A percentile compares a stretch with the other conserved stretches of the same genome.
phyloP scores from a whole-genome alignment of 768 basidiomycete genomes.

The Wakefieldia striispora region DNA sequence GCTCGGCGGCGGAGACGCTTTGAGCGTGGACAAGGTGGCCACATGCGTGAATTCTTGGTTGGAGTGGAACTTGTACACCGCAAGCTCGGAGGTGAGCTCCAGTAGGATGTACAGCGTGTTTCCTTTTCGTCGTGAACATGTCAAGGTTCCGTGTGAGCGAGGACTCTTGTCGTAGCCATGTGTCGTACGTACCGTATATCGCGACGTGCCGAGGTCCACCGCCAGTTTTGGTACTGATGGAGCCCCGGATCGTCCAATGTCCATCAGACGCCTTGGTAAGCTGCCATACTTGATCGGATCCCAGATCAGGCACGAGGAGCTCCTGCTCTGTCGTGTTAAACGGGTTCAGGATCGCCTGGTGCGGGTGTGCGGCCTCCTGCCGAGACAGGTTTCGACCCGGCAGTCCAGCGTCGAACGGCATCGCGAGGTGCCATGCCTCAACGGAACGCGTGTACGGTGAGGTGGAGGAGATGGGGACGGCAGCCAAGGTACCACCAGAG shows the following conservation, averaged over 20 bases:
- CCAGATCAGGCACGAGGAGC: constrained; percentile 73
- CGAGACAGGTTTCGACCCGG: constrained; percentile 64
- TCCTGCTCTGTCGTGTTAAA: constrained; percentile 49
- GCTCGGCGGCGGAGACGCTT: constrained; percentile 41
- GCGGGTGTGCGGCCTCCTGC: constrained; percentile 74
- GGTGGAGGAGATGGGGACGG: constrained; percentile 52
- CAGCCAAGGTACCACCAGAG: constrained; percentile 56
- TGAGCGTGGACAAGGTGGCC: constrained; percentile 46
- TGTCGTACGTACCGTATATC: constrained; percentile 48
- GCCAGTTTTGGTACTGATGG: constrained; percentile 50
- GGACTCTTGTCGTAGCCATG: neutral
- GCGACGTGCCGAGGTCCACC: constrained; percentile 72
- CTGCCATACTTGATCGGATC: constrained; percentile 65
- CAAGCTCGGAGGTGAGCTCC: constrained; percentile 60
- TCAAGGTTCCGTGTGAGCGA: constrained; percentile 1
- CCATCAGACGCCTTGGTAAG: constrained; percentile 44
- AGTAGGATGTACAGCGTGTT: constrained; percentile 62
- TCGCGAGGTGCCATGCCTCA: constrained; percentile 34
- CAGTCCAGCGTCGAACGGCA: constrained; percentile 40
- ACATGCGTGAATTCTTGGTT: constrained; percentile 40
- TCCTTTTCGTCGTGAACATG: constrained; percentile 36
- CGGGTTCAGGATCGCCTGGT: constrained; percentile 53
- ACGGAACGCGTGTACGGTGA: constrained; percentile 43
- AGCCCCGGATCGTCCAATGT: constrained; percentile 49
- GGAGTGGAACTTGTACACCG: constrained; percentile 52